These are phyloP conservation scores for Penicillium alfredii DNA, from an alignment of 495 filamentous ascomycete genomes.

Conservation along the genomic window DNA sequence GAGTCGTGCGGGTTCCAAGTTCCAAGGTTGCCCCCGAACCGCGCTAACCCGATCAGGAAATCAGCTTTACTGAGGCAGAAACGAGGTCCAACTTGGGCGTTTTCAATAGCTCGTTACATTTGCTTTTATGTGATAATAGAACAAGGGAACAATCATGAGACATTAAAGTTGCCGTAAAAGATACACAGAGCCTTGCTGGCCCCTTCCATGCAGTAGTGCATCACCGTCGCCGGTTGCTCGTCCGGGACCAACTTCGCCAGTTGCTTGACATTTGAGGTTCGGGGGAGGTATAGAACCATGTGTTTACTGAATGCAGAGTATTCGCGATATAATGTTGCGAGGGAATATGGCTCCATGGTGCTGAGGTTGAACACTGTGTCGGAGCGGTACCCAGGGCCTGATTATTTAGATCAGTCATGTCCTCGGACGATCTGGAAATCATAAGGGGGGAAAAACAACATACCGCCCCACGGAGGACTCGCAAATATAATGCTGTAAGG, in stretches of 20 bases:
- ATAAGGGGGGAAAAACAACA: too few relatives aligned
- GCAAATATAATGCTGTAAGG: conserved; percentile 68
- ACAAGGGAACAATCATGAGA: conserved; percentile 18
- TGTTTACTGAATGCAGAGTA: conserved; percentile 48
- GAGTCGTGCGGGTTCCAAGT: not conserved
- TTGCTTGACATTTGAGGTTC: conserved; percentile 81
- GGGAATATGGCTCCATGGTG: conserved; percentile 80
- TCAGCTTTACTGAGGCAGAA: too few relatives aligned
- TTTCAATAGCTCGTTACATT: too few relatives aligned
- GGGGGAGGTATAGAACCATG: conserved; percentile 75
- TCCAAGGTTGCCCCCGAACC: not conserved
- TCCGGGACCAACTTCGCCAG: conserved; percentile 58
- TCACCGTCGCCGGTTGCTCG: conserved; percentile 55
- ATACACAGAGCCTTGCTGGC: conserved; percentile 73
- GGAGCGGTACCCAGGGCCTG: conserved; percentile 70
- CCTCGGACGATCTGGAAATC: not conserved
- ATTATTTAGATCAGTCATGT: conserved; percentile 4
- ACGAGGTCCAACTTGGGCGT: too few relatives aligned
- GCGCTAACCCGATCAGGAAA: conserved; percentile 20
- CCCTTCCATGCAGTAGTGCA: conserved; percentile 88
- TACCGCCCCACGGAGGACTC: conserved; percentile 92
- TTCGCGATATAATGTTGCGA: conserved; percentile 54
- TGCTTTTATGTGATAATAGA: too few relatives aligned
- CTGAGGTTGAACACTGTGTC: conserved; percentile 77
- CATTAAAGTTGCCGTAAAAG: conserved; percentile 45